A percentile compares a stretch with the other conserved stretches of the same genome.
These are phyloP conservation scores for Lepiota venenata DNA, from an alignment of 768 basidiomycete species.

Conservation along the genomic window DNA sequence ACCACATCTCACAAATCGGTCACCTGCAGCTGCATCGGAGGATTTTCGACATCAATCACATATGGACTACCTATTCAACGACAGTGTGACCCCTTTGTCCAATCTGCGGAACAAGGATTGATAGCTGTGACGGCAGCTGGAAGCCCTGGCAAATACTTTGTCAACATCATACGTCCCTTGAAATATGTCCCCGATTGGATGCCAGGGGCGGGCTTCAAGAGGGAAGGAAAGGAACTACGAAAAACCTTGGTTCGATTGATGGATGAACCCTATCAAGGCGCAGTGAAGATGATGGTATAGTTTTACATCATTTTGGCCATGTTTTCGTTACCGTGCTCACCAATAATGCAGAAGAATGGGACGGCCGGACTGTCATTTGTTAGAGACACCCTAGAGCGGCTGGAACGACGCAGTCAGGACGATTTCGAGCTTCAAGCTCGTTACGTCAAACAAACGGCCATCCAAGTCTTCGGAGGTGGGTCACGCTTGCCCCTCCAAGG, in stretches of 20 bases:
- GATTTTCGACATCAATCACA: slow-evolving; percentile 5
- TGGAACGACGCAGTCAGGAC: not conserved
- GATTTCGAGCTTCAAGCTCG: not conserved
- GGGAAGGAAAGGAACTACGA: not conserved
- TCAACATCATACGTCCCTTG: slow-evolving; percentile 9
- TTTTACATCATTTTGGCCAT: not conserved
- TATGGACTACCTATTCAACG: slow-evolving; percentile 8
- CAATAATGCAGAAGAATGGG: not conserved
- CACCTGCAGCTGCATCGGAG: not conserved
- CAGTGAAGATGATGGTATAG: not conserved
- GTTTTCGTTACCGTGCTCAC: too few species aligned
- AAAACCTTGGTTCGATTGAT: not conserved
- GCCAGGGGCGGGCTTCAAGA: slow-evolving; percentile 11
- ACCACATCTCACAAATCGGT: not conserved
- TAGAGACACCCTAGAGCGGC: not conserved
- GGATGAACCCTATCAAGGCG: not conserved
- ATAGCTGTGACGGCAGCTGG: not conserved
- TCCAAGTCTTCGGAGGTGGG: slow-evolving; percentile 7
- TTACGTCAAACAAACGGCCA: not conserved
- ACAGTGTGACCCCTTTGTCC: not conserved
- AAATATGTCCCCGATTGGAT: slow-evolving; percentile 10
- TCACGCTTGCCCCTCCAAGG: not conserved
- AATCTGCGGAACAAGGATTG: not conserved
- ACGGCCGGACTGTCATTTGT: not conserved
- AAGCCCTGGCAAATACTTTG: not conserved